phyloP scores from a whole-genome alignment of 257 asterid genomes.

The Cinchona pubescens region DNA sequence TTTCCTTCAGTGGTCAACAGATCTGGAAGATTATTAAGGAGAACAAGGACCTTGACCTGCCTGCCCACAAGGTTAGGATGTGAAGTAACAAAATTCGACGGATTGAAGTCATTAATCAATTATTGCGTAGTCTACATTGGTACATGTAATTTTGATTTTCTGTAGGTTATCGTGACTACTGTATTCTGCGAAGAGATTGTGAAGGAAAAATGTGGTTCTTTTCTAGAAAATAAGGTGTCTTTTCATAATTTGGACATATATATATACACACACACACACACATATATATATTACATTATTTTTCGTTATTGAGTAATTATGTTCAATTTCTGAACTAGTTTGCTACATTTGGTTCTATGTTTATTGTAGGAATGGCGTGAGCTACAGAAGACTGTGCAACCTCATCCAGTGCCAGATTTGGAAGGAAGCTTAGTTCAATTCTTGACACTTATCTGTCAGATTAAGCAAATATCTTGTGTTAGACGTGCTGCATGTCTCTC shows the following conservation, averaged over 20 bases:
- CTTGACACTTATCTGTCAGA: conserved; percentile 61
- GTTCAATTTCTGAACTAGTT: background rate
- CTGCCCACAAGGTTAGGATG: conserved; percentile 75
- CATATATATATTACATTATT: too few species aligned
- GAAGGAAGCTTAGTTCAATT: conserved; percentile 72
- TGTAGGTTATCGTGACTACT: conserved; percentile 95
- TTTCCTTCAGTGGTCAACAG: conserved; percentile 75
- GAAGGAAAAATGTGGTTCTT: conserved; percentile 70
- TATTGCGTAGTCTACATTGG: background rate
- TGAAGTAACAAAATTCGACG: background rate
- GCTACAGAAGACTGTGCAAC: conserved; percentile 61
- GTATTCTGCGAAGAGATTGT: conserved; percentile 98
- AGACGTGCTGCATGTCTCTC: background rate
- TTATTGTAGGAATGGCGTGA: conserved; percentile 68
- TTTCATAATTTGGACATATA: conserved; percentile 6
- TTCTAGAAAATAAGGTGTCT: conserved; percentile 74
- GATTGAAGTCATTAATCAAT: background rate
- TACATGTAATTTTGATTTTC: conserved; percentile 8
- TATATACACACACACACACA: background rate
- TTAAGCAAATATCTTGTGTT: conserved; percentile 42
- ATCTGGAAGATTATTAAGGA: conserved; percentile 89
- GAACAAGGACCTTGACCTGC: conserved; percentile 89
- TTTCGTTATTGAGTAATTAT: too few species aligned
- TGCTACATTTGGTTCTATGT: background rate
- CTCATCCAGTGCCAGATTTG: conserved; percentile 76